These are phyloP conservation scores for Peronospora tabacina DNA, from an alignment of 352 stramenopile species.

Conservation along the genomic window DNA sequence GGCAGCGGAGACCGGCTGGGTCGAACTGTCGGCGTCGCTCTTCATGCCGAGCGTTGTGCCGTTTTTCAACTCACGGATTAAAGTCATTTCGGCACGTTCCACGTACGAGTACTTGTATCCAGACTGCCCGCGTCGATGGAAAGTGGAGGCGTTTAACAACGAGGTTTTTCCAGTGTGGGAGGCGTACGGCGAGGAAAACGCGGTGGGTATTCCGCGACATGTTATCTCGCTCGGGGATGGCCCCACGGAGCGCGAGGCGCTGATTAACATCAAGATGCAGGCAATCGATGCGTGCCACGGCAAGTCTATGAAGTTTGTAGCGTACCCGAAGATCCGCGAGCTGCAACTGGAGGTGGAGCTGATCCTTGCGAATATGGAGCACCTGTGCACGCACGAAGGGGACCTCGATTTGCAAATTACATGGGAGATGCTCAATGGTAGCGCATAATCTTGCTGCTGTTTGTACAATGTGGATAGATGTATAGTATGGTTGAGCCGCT, in stretches of 20 bases:
- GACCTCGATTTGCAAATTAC: constrained; percentile 81
- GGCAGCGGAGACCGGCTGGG: constrained; percentile 85
- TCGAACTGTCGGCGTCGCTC: constrained; percentile 78
- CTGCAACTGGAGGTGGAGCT: constrained; percentile 72
- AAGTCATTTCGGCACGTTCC: constrained; percentile 85
- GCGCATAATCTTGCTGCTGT: constrained; percentile 30
- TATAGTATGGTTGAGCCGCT: constrained; percentile 33
- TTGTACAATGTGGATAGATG: constrained; percentile 34
- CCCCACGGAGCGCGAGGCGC: constrained; percentile 71
- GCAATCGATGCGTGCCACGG: constrained; percentile 69
- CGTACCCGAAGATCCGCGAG: constrained; percentile 80
- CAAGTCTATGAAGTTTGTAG: constrained; percentile 86
- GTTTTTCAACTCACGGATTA: constrained; percentile 77
- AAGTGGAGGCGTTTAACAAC: constrained; percentile 85
- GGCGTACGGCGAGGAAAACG: constrained; percentile 47
- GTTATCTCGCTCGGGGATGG: constrained; percentile 79
- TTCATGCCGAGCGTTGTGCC: constrained; percentile 81
- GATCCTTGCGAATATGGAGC: constrained; percentile 72
- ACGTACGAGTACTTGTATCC: constrained; percentile 87
- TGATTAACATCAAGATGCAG: constrained; percentile 84
- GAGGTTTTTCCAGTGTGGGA: constrained; percentile 78
- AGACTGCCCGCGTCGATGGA: constrained; percentile 78
- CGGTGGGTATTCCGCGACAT: constrained; percentile 47
- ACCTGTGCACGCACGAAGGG: constrained; percentile 74
- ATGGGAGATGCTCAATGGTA: constrained; percentile 69